Percentiles rank a stretch among this genome's conserved stretches.
Conservation (phyloP, 1,139 yeast species). For the Geotrichum cucujoidarum region DNA sequence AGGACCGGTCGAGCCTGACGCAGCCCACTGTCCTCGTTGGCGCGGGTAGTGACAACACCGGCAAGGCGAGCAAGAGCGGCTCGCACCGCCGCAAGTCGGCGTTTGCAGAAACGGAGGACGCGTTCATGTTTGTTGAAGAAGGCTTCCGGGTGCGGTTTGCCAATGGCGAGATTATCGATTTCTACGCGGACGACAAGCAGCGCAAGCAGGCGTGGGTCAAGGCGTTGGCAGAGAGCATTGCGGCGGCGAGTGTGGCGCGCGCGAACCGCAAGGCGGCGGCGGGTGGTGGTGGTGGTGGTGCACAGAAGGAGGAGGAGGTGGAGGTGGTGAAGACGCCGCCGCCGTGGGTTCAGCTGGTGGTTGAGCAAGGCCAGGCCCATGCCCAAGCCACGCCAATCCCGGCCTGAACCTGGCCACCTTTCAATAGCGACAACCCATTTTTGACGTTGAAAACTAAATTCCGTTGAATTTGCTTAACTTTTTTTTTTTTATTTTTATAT, state of each 20-base stretch:
- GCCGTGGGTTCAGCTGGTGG: slow-evolving; percentile 36
- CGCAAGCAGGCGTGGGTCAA: slow-evolving; percentile 51
- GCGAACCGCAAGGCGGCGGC: slow-evolving; percentile 5
- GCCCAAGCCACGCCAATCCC: not conserved
- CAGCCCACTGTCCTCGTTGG: slow-evolving; percentile 29
- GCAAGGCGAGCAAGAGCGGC: not conserved
- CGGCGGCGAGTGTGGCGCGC: not conserved
- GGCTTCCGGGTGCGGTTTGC: slow-evolving; percentile 56
- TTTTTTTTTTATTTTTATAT: not conserved
- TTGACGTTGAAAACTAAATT: not conserved
- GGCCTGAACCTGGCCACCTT: not conserved
- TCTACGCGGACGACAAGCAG: slow-evolving; percentile 54
- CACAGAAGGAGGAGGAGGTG: slow-evolving; percentile 15
- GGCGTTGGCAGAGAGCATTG: slow-evolving; percentile 25
- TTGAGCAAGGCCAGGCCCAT: slow-evolving; percentile 18
- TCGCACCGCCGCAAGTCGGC: slow-evolving; percentile 31
- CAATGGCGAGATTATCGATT: slow-evolving; percentile 65
- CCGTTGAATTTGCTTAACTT: not conserved
- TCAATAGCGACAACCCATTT: no score
- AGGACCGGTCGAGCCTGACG: slow-evolving; percentile 26
- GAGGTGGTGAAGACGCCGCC: slow-evolving; percentile 24
- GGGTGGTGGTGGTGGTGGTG: slow-evolving; percentile 6
- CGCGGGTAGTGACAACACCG: slow-evolving; percentile 27
- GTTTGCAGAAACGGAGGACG: slow-evolving; percentile 32
- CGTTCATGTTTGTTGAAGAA: slow-evolving; percentile 27